Evolutionary conservation across 345 rosid genomes (phyloP), one percentile per base, ranked within the genome.

Genomic region (Lepidium didymum): DNA sequence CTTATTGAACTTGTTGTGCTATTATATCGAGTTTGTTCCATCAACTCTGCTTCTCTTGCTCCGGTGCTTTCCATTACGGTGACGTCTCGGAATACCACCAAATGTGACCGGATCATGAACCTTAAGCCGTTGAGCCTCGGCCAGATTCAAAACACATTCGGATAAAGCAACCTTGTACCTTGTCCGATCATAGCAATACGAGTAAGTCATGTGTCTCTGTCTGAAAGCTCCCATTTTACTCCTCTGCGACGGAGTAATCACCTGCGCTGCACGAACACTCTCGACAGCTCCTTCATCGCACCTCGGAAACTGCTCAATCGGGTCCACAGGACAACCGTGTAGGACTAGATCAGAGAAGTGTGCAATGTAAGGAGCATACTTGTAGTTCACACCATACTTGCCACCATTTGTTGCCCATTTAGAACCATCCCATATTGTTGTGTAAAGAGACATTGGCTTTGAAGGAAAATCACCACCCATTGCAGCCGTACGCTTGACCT

Each of bases 361-460:
- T 0, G 93, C 79, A 0, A 87, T 67, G 10, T 82, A 94, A 21
- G 99, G 99, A 2, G 96, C 87, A n/a, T 94, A 94, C 73, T 87
- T 91, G 87, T 94, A 94, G 62, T 89, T 94, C 33, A 91, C 91
- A 75, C 87, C 82, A 58, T 94, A 94, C 62, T 89, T 94, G 44
- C 99, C 99, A 57, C 97, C 97, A 55, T 87, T 83, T 23, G 99
- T 94, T 12, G 98, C 98, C 98, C 98, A 93, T 62, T 78, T 79
- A 10, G 97, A 93, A 8, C 89, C 98, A 41, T 93, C 98, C 98
- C 98, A 93, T 60, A 93, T 90, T 31, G 98, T 93, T 53, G 96
- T 89, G 56, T 93, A 93, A 50, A 93, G 68, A 14, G 98, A 88
- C 98, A 93, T 93, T 6, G 97, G 96, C 83, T 93, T 93, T 1